Evolutionary conservation across 2,329 filamentous ascomycete genomes (phyloP), one percentile per base, ranked within the genome.

Genomic region (Fusarium stilboides): DNA sequence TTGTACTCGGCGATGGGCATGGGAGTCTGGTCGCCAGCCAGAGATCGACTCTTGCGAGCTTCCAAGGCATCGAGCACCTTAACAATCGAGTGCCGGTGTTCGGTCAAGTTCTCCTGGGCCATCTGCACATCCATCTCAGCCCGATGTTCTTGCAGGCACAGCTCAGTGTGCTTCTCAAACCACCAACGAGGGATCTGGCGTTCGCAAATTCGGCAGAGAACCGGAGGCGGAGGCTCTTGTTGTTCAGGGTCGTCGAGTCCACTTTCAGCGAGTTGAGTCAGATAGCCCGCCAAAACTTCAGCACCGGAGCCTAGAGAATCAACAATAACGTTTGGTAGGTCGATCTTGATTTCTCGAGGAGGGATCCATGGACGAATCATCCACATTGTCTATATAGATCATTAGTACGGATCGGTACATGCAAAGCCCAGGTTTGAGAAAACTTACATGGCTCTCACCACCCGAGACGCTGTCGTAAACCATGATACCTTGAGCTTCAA

Each of bases 111-210:
- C 77, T 99, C 96, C 76, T 99, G 96, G 8, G 94, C 90, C 85
- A 98, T 91, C 77, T 99, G 95, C 6, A 99, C 94, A 74, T 98
- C 95, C 93, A 98, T 97, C 78, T 99, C 96, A 1, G 96, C 95
- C 52, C 92, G 91, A 77, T 99, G 96, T 78, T 99, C 96, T 77
- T 98, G 94, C 57, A 98, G 85, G 76, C 96, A 99, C 20, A 98
- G 84, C 75, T 99, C 97, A 3, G 95, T 97, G 78, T 99, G 96
- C 80, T 98, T 99, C 81, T 99, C 96, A 74, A 99, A 99, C 97
- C 96, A 99, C 96, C 96, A 99, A 1, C 95, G 94, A 6, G 94
- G 94, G 64, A 99, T 98, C 67, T 98, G 94, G 55, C 96, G 93
- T 78, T 99, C 96, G 79, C 96, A 99, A 57, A 99, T 98, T 53